A percentile compares a stretch with the other conserved stretches of the same genome.
phyloP scores from a whole-genome alignment of 164 flowering plant species.

The Chimonanthus salicifolius region DNA sequence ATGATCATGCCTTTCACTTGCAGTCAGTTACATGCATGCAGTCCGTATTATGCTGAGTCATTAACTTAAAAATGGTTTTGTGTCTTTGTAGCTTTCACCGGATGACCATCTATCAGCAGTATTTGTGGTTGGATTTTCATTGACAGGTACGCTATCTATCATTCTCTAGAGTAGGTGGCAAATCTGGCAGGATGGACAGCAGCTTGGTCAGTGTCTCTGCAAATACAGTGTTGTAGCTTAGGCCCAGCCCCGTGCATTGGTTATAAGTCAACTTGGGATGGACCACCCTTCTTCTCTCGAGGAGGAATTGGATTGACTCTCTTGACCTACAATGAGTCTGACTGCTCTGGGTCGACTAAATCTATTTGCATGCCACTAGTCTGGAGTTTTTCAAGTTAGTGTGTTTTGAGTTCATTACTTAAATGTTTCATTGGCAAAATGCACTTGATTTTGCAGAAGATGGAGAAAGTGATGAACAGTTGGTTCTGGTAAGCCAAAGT shows the following conservation, averaged over 20 bases:
- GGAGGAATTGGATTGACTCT: neutral
- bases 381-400: neutral
- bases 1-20: neutral
- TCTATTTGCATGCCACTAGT: neutral
- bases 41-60: neutral
- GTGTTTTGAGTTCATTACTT: neutral
- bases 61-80: neutral
- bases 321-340: no score
- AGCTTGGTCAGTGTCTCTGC: no score
- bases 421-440: neutral
- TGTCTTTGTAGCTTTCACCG: conserved; percentile 40
- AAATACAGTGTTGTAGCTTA: neutral
- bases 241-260: neutral
- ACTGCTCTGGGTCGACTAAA: no score
- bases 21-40: neutral
- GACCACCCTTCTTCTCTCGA: neutral
- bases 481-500: conserved; percentile 92
- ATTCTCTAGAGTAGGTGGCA: neutral
- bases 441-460: conserved; percentile 43
- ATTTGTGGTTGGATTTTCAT: conserved; percentile 76
- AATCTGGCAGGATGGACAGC: neutral
- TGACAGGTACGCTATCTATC: conserved; percentile 42
- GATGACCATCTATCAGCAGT: conserved; percentile 83
- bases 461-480: conserved; percentile 94
- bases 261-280: neutral